These are phyloP conservation scores for Fragaria nilgerrensis DNA, from an alignment of 306 rosid species.

Conservation along the genomic window DNA sequence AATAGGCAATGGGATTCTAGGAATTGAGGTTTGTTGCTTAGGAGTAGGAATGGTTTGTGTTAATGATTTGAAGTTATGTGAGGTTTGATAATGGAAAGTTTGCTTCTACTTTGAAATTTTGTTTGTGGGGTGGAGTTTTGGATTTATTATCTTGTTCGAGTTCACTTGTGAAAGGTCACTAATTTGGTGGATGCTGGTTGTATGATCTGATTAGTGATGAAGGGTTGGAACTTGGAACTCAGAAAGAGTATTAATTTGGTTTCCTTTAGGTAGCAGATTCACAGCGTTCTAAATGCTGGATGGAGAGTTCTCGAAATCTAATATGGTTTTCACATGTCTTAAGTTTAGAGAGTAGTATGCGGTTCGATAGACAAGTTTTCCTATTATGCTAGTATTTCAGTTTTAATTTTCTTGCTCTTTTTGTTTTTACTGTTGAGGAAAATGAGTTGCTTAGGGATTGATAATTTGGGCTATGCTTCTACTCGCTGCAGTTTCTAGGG, in stretches of 20 bases:
- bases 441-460: background rate
- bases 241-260: background rate
- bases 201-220: background rate
- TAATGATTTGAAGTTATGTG: background rate
- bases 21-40: background rate
- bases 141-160: background rate
- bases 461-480: background rate
- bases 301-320: background rate
- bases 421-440: background rate
- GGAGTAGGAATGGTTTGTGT: background rate
- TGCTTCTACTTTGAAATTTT: background rate
- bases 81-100: background rate
- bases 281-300: background rate
- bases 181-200: background rate
- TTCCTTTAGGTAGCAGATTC: background rate
- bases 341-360: background rate
- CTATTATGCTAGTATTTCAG: background rate
- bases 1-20: background rate
- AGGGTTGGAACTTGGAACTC: background rate
- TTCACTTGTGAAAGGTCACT: background rate
- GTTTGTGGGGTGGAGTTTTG: conserved; percentile 5
- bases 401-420: background rate
- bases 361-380: background rate
- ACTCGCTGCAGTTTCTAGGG: conserved; percentile 54
- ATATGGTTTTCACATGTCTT: background rate